These are phyloP conservation scores for Alternaria solani DNA, from an alignment of 2,329 filamentous ascomycete species.

Conservation along the genomic window DNA sequence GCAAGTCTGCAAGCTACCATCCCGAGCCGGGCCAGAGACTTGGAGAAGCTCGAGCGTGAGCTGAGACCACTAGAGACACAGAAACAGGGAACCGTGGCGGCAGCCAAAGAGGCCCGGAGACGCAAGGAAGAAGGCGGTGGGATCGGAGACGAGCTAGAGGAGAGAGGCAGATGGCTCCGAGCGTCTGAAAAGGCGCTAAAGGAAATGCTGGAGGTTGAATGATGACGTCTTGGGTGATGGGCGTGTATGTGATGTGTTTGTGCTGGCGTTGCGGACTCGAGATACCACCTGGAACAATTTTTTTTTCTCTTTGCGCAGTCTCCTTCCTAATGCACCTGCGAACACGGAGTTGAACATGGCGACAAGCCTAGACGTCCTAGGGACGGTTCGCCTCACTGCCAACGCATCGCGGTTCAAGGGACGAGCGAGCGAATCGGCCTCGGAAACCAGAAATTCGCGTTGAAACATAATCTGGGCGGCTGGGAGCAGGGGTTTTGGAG, in stretches of 20 bases:
- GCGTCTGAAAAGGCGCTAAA: conserved; percentile 71
- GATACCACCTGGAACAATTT: conserved; percentile 18
- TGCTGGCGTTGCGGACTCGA: conserved; percentile 19
- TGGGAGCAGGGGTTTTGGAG: conserved; percentile 18
- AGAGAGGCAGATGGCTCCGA: conserved; percentile 77
- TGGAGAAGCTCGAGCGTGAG: conserved; percentile 73
- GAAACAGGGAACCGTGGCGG: conserved; percentile 69
- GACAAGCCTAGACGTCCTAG: conserved; percentile 1
- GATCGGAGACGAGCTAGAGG: conserved; percentile 76
- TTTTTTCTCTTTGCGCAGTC: not conserved
- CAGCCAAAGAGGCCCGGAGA: conserved; percentile 74
- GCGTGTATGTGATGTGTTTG: not conserved
- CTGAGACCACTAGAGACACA: conserved; percentile 73
- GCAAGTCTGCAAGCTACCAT: conserved; percentile 65
- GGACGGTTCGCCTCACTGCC: conserved; percentile 16
- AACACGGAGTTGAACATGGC: conserved; percentile 3
- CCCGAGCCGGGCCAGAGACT: conserved; percentile 71
- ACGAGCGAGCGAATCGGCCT: conserved; percentile 3
- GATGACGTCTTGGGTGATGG: conserved; percentile 12
- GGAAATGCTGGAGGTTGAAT: conserved; percentile 67
- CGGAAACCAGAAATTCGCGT: conserved; percentile 14
- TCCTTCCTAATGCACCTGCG: not conserved
- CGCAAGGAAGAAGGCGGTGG: conserved; percentile 71
- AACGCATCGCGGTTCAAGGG: conserved; percentile 18
- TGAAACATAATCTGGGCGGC: conserved; percentile 18